Evolutionary conservation across 441 rosid genomes (phyloP).

Genomic region (Populus tomentosa): DNA sequence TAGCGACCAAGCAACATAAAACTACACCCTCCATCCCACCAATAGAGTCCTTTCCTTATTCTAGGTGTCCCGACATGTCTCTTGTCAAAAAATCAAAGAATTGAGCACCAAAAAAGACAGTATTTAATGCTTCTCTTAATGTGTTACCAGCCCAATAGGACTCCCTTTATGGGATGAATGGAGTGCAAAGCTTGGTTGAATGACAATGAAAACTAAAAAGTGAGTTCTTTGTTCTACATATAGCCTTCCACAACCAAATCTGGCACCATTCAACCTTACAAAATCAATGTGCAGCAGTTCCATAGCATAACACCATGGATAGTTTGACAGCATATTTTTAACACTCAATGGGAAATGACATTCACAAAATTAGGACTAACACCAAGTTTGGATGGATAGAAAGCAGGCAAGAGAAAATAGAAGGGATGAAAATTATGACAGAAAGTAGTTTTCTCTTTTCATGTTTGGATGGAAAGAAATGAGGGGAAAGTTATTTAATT

Average conservation of each 20-base stretch:
- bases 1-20: not conserved
- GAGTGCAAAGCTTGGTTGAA: too few relatives aligned
- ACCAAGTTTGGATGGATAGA: too few relatives aligned
- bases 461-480: too few relatives aligned
- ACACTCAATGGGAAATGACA: not conserved
- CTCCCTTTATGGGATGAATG: too few relatives aligned
- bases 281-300: not conserved
- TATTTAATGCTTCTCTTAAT: not conserved
- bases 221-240: not conserved
- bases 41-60: not conserved
- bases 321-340: not conserved
- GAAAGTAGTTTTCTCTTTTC: too few relatives aligned
- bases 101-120: not conserved
- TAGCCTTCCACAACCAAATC: not conserved
- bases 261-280: not conserved
- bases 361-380: too few relatives aligned
- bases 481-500: too few relatives aligned
- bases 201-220: not conserved
- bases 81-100: not conserved
- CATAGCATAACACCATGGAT: not conserved
- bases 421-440: too few relatives aligned
- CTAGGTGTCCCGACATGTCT: not conserved
- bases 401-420: too few relatives aligned
- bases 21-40: not conserved
- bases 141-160: not conserved